Conservation (phyloP, 768 basidiomycete genomes). For the Asterophora lycoperdoides region DNA sequence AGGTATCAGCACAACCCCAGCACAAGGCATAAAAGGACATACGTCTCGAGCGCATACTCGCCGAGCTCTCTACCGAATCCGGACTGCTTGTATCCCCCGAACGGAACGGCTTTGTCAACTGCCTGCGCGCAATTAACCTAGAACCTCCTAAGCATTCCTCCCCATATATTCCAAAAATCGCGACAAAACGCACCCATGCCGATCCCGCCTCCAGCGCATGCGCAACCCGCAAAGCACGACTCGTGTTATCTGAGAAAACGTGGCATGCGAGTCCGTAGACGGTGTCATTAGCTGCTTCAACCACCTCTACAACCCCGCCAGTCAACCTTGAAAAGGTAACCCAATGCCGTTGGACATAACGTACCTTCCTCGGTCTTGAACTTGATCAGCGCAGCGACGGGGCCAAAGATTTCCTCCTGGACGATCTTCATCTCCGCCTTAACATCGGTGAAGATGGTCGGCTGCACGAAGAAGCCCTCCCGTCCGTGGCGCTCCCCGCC, state of each 20-base stretch:
- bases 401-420: slow-evolving; percentile 70
- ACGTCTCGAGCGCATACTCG: slow-evolving; percentile 25
- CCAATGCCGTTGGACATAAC: slow-evolving; percentile 22
- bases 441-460: slow-evolving; percentile 66
- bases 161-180: not conserved
- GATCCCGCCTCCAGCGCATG: slow-evolving; percentile 22
- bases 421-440: slow-evolving; percentile 65
- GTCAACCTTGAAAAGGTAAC: too few relatives aligned
- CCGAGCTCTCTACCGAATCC: slow-evolving; percentile 24
- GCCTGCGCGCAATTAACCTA: slow-evolving; percentile 21
- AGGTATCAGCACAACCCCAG: not conserved
- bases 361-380: slow-evolving; percentile 54
- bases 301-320: slow-evolving; percentile 15
- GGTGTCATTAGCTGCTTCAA: slow-evolving; percentile 20
- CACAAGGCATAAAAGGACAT: not conserved
- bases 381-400: slow-evolving; percentile 66
- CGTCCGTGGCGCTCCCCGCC: slow-evolving; percentile 58
- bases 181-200: slow-evolving; percentile 13
- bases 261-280: slow-evolving; percentile 18
- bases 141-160: not conserved
- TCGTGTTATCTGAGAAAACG: slow-evolving; percentile 20
- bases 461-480: slow-evolving; percentile 66
- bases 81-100: slow-evolving; percentile 27
- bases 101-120: slow-evolving; percentile 16
- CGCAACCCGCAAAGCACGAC: slow-evolving; percentile 21